Base-by-base conservation (phyloP, 2,329 filamentous ascomycete species). In the Bipolaris oryzae region DNA sequence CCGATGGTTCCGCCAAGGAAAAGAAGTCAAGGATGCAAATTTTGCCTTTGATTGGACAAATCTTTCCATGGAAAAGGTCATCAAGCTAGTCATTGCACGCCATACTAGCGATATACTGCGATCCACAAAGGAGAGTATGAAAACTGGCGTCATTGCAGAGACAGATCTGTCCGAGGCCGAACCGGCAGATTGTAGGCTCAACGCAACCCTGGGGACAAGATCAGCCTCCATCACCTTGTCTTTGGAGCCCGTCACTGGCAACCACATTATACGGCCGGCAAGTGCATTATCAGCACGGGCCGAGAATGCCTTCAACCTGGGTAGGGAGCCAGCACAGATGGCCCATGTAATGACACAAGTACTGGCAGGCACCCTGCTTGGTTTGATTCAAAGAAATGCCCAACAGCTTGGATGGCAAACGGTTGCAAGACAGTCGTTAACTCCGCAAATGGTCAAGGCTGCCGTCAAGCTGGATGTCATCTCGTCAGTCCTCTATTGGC, bases 1-100 rank as follows among this genome's bases (percentile, higher is more conserved):
- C 37, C 88, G 91, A 62, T 99, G 95, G 94, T 92, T 96, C 74
- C 87, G 91, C 55, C 88, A 94, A 69, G 88, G 88, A 61, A 88
- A 89, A 66, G 90, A 94, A 72, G 85, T 92, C 38, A 83, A 85
- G 60, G 85, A 89, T 54, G 78, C 81, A n/a, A 78, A 85, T n/a
- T 82, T 97, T 25, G 73, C 82, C 1, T 81, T 96, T 33, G 84
- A 96, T 69, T 79, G 84, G 43, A 79, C 84, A 39, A 79, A 83
- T 11, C 81, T 98, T 20, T 95, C 90, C 2, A 83, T 90, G 47
- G 91, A 96, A 71, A 73, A 79, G 5, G 84, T 96, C 3, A 77
- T 99, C 41, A 88, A 88, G 66, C 83, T 84, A 33, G 86, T 93
- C 16, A 88, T 96, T 66, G 89, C 89, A 33, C 83, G 84, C 58